Evolutionary conservation across 805 yeast species (phyloP), one percentile per base, ranked within the genome.

Genomic region (Pichia manshurica): DNA sequence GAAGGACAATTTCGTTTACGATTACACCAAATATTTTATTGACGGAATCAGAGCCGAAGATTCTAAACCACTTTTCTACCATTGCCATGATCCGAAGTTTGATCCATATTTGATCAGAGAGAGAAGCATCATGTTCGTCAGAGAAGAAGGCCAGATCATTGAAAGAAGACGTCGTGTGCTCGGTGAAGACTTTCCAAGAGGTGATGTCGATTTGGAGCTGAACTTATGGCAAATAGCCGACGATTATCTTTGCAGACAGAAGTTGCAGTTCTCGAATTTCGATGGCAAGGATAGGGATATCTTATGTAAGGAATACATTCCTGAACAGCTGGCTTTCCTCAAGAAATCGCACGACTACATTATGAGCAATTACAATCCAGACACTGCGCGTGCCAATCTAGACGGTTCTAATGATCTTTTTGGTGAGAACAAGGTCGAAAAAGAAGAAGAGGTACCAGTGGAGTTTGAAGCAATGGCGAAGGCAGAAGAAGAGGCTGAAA

Each of bases 31-130:
- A 23, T 43, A 56, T 44, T 51, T 51, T 44, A 40, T 49, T 20
- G 51, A 54, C 28, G 40, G 43, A 23, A 52, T 52, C 45, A 53
- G 52, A 21, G 42, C 46, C 28, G 45, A 41, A 5, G 53, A 59
- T 43, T 51, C 56, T 45, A 45, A 41, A 20, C 56, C 57, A 20
- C 44, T 54, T 42, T 54, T 54, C 40, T 56, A 56, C 22, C 79
- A 74, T 51, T 70, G 75, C 20, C 75, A 74, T 55, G 69, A 63
- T 54, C 78, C 79, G 6, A 74, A 74, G 55, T 61, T 74, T 37
- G 69, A 74, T 53, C 79, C 78, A 1, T 72, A 73, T 70, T 57
- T 42, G 6, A 47, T 49, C 17, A 32, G 51, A 15, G 46, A 49
- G 6, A 48, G 47, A 23, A 44, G 50, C 17, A 45, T 49, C 17